Conservation (phyloP, 352 stramenopile species). For the Pythium rishiriense region DNA sequence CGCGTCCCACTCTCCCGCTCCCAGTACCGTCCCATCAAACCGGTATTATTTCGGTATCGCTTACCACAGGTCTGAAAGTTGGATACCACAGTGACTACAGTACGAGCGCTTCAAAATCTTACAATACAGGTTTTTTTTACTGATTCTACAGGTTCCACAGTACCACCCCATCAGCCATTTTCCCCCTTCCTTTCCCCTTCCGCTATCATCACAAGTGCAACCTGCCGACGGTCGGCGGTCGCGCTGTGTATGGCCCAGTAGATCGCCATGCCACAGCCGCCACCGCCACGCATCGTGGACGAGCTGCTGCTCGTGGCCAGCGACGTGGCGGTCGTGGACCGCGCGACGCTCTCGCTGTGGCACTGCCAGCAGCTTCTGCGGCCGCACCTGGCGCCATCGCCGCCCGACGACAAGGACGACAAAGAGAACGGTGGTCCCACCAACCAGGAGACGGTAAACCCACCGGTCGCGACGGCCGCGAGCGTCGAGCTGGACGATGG, state of each 20-base stretch:
- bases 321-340: constrained; percentile 74
- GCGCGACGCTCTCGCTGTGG: constrained; percentile 75
- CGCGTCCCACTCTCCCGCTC: not conserved
- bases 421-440: constrained; percentile 14
- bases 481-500: constrained; percentile 62
- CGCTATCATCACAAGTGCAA: not conserved
- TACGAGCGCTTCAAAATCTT: no score
- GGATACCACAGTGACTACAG: not conserved
- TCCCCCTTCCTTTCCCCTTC: no score
- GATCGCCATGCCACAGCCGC: constrained; percentile 13
- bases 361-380: constrained; percentile 70
- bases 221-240: no score
- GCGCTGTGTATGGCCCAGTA: no score
- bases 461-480: not conserved
- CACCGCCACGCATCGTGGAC: constrained; percentile 29
- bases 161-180: no score
- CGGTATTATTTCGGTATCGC: not conserved
- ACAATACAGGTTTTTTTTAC: not conserved
- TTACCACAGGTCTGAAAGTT: not conserved
- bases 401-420: constrained; percentile 17
- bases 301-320: constrained; percentile 56
- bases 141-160: no score
- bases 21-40: not conserved
- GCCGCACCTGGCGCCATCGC: constrained; percentile 39
- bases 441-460: not conserved